Evolutionary conservation across 495 filamentous ascomycete genomes (phyloP).

Genomic region (Talaromyces thailandensis): DNA sequence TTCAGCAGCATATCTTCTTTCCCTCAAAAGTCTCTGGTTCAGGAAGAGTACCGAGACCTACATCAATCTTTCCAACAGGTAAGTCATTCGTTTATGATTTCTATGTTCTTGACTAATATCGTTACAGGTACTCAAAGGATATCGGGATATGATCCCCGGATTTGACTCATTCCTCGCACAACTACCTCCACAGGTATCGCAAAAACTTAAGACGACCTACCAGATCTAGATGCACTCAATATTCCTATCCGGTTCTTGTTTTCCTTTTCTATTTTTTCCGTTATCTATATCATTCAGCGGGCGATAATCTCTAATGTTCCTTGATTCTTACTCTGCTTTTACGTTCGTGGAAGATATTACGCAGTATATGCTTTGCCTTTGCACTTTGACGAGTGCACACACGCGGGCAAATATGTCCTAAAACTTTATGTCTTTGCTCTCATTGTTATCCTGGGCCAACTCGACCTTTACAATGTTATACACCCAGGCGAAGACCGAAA

Average conservation of each 20-base stretch:
- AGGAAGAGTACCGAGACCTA: slow-evolving; percentile 43
- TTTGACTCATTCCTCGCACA: slow-evolving; percentile 71
- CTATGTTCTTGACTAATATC: neutral
- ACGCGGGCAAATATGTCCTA: neutral
- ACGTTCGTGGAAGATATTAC: slow-evolving; percentile 1
- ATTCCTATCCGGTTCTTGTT: neutral
- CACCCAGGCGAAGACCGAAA: neutral
- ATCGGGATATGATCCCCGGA: slow-evolving; percentile 76
- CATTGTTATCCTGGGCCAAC: neutral
- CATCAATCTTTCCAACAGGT: slow-evolving; percentile 45
- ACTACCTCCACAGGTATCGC: slow-evolving; percentile 53
- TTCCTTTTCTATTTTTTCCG: neutral
- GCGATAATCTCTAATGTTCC: slow-evolving; percentile 1
- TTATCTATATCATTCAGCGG: slow-evolving; percentile 3
- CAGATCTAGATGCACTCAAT: slow-evolving; percentile 24
- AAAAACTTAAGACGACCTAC: slow-evolving; percentile 40
- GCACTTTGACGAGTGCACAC: neutral
- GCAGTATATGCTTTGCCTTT: neutral
- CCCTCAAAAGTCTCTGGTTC: slow-evolving; percentile 44
- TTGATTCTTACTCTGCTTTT: neutral
- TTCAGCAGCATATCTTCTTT: slow-evolving; percentile 79
- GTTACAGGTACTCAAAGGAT: slow-evolving; percentile 65
- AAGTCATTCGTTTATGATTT: slow-evolving; percentile 20
- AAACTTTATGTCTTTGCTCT: neutral
- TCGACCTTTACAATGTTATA: neutral